Conservation (phyloP, 1,139 yeast species). For the Lizanozyma gosingica region DNA sequence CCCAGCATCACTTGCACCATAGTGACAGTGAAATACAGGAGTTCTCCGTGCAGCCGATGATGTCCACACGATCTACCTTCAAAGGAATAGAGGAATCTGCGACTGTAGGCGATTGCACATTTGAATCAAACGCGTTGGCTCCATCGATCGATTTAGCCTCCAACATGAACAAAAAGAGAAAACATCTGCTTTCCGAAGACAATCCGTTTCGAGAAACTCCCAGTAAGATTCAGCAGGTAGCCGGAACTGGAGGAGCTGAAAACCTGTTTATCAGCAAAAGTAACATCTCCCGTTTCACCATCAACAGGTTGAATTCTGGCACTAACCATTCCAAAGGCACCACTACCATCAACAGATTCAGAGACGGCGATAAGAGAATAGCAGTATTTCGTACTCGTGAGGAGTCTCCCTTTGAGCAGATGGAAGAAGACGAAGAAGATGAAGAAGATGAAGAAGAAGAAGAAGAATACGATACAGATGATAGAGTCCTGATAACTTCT, state of each 20-base stretch:
- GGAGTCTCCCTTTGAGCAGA: slow-evolving; percentile 1
- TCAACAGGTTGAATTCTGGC: neutral
- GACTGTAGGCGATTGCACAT: no score
- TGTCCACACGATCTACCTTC: no score
- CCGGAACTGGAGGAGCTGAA: neutral
- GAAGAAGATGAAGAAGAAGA: slow-evolving; percentile 1
- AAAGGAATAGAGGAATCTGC: no score
- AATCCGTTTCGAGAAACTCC: neutral
- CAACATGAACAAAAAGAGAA: neutral
- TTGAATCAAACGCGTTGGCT: no score
- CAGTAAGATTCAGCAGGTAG: neutral
- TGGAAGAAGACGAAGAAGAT: slow-evolving; percentile 4
- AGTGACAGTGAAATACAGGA: no score
- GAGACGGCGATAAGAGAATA: neutral
- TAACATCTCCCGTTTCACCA: neutral
- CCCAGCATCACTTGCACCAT: no score
- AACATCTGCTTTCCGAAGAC: neutral
- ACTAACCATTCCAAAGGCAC: no score
- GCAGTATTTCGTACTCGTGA: neutral
- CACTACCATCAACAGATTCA: no score
- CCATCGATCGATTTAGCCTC: neutral
- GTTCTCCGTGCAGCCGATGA: no score
- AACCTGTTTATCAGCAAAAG: neutral
- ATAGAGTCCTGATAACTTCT: slow-evolving; percentile 2
- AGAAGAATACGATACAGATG: neutral